Base-by-base conservation (phyloP, 345 rosid species). In the Acer campestre region DNA sequence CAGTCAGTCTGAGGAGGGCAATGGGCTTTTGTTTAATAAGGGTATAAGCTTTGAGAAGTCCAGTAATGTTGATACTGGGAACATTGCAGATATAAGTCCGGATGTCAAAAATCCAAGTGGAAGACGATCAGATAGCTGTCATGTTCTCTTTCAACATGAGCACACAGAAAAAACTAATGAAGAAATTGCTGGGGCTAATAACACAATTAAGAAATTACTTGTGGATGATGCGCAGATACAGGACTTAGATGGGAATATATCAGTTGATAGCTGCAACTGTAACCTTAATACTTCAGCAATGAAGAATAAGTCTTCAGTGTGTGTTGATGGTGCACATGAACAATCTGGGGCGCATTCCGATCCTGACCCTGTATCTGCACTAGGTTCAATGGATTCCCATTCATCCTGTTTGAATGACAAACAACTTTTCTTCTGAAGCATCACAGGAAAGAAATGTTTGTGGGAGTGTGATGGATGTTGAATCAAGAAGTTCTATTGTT, bases 341-440 rank as follows among this genome's bases (percentile, higher is more conserved):
- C 80, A 71, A 71, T 77, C 73, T 78, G 84, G 76, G 55, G 76
- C 67, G 68, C 70, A 46, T 66, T 25, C 72, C 70, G 83, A 69
- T 82, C 77, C 76, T 67, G 61, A 29, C 77, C 67, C 56, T 77
- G 68, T 35, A 53, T 75, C 68, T 76, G 86, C 79, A 70, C 63
- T 73, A 73, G 75, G 78, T 79, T 77, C 77, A 63, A 62, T 25
- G 51, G 71, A 71, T 56, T 72, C 73, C 73, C 68, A 65, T n/a
- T 68, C 61, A 14, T 48, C 25, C 20, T n/a, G n/a, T n/a, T n/a
- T n/a, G n/a, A n/a, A n/a, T n/a, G n/a, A n/a, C n/a, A n/a, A n/a
- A n/a, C n/a, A n/a, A n/a, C n/a, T 25, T 70, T 83, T 79, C 42
- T 70, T 58, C 71, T 46, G 79, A 82, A 82, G 86, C 78, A 67